These are phyloP conservation scores for Scutellaria barbata DNA, from an alignment of 257 asterid genomes.

Conservation along the genomic window DNA sequence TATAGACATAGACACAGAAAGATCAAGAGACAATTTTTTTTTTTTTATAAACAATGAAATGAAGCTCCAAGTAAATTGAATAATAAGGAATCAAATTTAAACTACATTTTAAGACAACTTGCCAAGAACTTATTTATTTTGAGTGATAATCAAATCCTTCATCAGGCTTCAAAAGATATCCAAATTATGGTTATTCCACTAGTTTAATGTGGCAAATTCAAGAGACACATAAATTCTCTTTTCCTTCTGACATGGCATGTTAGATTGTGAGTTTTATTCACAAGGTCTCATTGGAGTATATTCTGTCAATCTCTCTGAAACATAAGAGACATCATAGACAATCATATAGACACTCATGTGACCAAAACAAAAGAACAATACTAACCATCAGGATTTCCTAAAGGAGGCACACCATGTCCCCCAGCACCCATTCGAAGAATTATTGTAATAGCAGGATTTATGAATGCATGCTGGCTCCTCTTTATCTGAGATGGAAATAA, in stretches of 20 bases:
- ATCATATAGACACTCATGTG: slow-evolving; percentile 12
- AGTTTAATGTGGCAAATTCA: slow-evolving; percentile 10
- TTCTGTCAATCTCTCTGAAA: slow-evolving; percentile 17
- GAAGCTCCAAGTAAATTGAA: slow-evolving; percentile 6
- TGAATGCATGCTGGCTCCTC: slow-evolving; percentile 94
- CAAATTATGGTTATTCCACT: slow-evolving; percentile 8
- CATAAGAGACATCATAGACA: slow-evolving; percentile 22
- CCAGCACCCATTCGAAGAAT: slow-evolving; percentile 98
- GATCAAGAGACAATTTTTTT: not conserved
- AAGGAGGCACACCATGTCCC: slow-evolving; percentile 99
- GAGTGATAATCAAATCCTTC: not conserved
- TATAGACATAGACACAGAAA: not conserved
- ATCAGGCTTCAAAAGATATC: slow-evolving; percentile 20
- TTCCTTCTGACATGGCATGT: slow-evolving; percentile 11
- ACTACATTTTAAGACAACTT: not conserved
- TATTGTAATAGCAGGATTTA: slow-evolving; percentile 92
- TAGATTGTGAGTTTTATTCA: slow-evolving; percentile 23
- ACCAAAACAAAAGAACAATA: slow-evolving; percentile 34
- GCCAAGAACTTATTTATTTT: slow-evolving; percentile 9
- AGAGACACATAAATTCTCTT: slow-evolving; percentile 8
- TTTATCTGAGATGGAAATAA: slow-evolving; percentile 61
- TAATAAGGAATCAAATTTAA: not conserved
- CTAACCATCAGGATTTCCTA: slow-evolving; percentile 99
- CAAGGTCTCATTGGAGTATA: slow-evolving; percentile 13
- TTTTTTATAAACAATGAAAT: too few species aligned